These are phyloP conservation scores for Spiraea crenata DNA, from an alignment of 331 rosid genomes.

Conservation along the genomic window DNA sequence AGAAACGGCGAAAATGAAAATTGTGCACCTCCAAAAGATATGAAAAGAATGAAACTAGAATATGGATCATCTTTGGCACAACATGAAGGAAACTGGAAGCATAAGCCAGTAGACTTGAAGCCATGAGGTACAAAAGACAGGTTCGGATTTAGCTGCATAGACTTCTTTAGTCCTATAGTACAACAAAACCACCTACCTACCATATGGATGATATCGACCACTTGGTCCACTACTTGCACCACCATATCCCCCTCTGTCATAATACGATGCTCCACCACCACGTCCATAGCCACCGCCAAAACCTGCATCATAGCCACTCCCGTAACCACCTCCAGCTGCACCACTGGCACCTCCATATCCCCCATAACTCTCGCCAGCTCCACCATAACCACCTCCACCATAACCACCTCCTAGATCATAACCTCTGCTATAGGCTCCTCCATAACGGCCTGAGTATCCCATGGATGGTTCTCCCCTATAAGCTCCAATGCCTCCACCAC, in stretches of 20 bases:
- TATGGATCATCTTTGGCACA: slow-evolving; percentile 5
- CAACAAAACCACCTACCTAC: slow-evolving; percentile 54
- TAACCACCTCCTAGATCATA: slow-evolving; percentile 75
- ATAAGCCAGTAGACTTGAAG: slow-evolving; percentile 20
- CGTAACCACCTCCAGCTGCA: slow-evolving; percentile 50
- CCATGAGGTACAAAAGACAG: slow-evolving; percentile 34
- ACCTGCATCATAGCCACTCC: slow-evolving; percentile 70
- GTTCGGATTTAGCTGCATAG: slow-evolving; percentile 22
- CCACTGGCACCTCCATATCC: slow-evolving; percentile 51
- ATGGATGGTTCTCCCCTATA: slow-evolving; percentile 84
- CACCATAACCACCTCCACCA: slow-evolving; percentile 77
- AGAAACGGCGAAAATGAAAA: not conserved
- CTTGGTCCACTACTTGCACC: slow-evolving; percentile 65
- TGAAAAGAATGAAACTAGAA: slow-evolving; percentile 10
- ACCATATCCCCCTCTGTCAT: slow-evolving; percentile 94
- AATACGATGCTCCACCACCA: slow-evolving; percentile 72
- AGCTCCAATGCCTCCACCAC: slow-evolving; percentile 57
- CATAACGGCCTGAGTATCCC: slow-evolving; percentile 76
- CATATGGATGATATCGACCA: slow-evolving; percentile 92
- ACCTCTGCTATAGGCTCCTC: slow-evolving; percentile 79
- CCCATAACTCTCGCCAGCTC: slow-evolving; percentile 73
- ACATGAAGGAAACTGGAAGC: slow-evolving; percentile 11
- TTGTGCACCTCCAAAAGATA: not conserved
- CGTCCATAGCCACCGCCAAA: slow-evolving; percentile 47
- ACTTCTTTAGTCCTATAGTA: slow-evolving; percentile 36